Evolutionary conservation across 2,329 filamentous ascomycete species (phyloP).

Genomic region (Venturia pyrina): DNA sequence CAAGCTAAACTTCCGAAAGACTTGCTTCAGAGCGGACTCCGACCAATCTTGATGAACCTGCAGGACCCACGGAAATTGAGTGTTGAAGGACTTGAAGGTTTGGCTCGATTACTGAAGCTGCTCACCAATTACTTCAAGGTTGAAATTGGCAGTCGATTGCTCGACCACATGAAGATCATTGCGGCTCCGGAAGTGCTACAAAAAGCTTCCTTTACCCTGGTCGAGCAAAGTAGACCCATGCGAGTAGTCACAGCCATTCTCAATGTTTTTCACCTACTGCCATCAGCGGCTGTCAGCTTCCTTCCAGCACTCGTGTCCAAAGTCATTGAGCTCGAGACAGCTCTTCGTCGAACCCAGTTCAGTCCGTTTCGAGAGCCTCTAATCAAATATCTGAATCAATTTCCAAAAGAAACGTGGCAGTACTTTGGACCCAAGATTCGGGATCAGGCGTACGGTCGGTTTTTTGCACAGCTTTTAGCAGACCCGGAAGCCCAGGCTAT

Average conservation of each 20-base stretch:
- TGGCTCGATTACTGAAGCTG: constrained; percentile 79
- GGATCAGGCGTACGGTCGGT: constrained; percentile 78
- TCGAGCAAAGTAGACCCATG: constrained; percentile 88
- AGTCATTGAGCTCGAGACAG: constrained; percentile 79
- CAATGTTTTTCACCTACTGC: constrained; percentile 94
- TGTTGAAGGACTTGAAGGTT: constrained; percentile 79
- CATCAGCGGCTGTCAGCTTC: constrained; percentile 79
- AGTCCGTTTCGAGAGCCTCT: constrained; percentile 87
- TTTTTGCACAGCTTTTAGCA: constrained; percentile 77
- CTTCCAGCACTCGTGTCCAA: constrained; percentile 83
- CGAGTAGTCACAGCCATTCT: constrained; percentile 91
- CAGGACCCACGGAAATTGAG: constrained; percentile 87
- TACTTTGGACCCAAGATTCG: constrained; percentile 72
- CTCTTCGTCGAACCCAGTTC: constrained; percentile 73
- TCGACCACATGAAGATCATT: constrained; percentile 88
- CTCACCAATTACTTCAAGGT: constrained; percentile 99
- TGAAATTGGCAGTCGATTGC: constrained; percentile 83
- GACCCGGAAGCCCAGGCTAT: constrained; percentile 66
- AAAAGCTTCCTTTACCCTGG: constrained; percentile 85
- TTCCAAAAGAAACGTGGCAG: constrained; percentile 76
- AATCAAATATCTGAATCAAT: constrained; percentile 88
- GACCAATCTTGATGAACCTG: constrained; percentile 91
- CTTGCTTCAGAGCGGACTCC: constrained; percentile 81
- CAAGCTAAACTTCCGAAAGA: constrained; percentile 93
- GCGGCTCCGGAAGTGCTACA: constrained; percentile 73